phyloP scores from a whole-genome alignment of 441 rosid species.

The Gossypium gossypioides region DNA sequence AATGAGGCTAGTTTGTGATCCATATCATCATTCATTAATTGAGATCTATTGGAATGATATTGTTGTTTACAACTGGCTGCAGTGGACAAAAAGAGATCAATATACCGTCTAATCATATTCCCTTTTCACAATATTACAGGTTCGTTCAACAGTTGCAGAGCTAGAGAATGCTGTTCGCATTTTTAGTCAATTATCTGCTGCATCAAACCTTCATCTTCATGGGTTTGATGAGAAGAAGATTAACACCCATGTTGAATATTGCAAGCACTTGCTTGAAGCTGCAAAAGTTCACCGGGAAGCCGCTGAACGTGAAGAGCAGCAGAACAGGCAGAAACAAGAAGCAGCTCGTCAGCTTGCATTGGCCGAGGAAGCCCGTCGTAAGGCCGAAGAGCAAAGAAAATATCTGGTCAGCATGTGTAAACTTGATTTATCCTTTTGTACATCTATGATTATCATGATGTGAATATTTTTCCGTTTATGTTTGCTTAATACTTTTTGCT shows the following conservation, averaged over 20 bases:
- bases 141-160: slow-evolving; percentile 88
- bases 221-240: slow-evolving; percentile 97
- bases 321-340: slow-evolving; percentile 84
- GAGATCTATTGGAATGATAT: background rate
- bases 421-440: slow-evolving; percentile 14
- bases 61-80: background rate
- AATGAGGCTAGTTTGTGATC: background rate
- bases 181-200: slow-evolving; percentile 82
- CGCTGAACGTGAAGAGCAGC: slow-evolving; percentile 93
- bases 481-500: slow-evolving; percentile 22
- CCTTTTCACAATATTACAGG: slow-evolving; percentile 36
- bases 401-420: slow-evolving; percentile 45
- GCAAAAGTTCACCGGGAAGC: slow-evolving; percentile 95
- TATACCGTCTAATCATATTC: slow-evolving; percentile 2
- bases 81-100: background rate
- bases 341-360: slow-evolving; percentile 91
- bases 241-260: slow-evolving; percentile 93
- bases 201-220: slow-evolving; percentile 86
- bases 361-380: slow-evolving; percentile 98
- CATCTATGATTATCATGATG: background rate
- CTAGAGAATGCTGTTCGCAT: slow-evolving; percentile 92
- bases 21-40: background rate
- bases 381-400: slow-evolving; percentile 97
- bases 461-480: slow-evolving; percentile 2
- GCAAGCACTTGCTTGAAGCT: slow-evolving; percentile 86